These are phyloP conservation scores for Pythium phragmitis DNA, from an alignment of 352 stramenopile genomes.

Conservation along the genomic window DNA sequence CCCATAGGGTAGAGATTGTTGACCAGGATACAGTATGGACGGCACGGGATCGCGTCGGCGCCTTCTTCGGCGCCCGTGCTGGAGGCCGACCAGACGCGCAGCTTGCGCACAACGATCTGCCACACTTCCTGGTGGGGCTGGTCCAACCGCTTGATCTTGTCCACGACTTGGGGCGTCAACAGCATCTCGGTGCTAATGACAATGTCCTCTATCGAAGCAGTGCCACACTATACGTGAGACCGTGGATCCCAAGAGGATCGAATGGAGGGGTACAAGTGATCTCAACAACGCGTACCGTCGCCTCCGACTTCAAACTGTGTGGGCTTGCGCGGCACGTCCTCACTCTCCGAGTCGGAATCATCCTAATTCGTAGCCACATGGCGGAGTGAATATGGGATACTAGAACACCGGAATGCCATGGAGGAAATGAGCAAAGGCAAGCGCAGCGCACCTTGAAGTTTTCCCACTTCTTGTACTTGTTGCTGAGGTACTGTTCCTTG, in stretches of 20 bases:
- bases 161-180: slow-evolving; percentile 51
- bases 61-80: slow-evolving; percentile 56
- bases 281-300: slow-evolving; percentile 42
- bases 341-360: slow-evolving; percentile 55
- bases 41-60: slow-evolving; percentile 62
- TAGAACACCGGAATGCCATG: background rate
- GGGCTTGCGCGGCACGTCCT: slow-evolving; percentile 55
- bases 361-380: slow-evolving; percentile 29
- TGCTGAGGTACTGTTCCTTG: slow-evolving; percentile 74
- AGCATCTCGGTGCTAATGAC: slow-evolving; percentile 76
- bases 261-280: background rate
- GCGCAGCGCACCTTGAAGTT: slow-evolving; percentile 62
- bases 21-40: slow-evolving; percentile 83
- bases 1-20: slow-evolving; percentile 87
- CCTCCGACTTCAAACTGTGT: slow-evolving; percentile 83
- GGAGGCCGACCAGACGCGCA: slow-evolving; percentile 86
- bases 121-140: slow-evolving; percentile 84
- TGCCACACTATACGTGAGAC: background rate
- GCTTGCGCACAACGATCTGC: slow-evolving; percentile 84
- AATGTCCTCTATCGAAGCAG: slow-evolving; percentile 53
- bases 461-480: slow-evolving; percentile 90
- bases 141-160: slow-evolving; percentile 70
- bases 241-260: background rate
- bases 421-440: background rate
- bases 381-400: slow-evolving; percentile 7